These are phyloP conservation scores for Coemansia sp. DNA, from an alignment of 192 early-diverging fungal genomes.

Conservation along the genomic window DNA sequence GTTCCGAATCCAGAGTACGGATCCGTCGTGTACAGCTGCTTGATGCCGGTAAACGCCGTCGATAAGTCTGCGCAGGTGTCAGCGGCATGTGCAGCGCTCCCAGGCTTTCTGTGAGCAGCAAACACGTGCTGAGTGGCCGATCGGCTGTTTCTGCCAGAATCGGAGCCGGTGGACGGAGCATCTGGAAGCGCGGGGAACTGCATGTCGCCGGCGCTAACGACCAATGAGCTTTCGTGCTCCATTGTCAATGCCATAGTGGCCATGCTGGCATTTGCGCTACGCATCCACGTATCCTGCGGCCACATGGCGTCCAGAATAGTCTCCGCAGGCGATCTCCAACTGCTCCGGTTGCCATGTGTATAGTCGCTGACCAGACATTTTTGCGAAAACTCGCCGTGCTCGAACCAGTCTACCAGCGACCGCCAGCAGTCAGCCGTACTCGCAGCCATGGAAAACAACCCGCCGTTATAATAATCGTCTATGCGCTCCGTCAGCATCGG, in stretches of 20 bases:
- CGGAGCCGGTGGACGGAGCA: neutral
- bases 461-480: constrained; percentile 72
- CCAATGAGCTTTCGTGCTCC: neutral
- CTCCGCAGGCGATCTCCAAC: constrained; percentile 4
- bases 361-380: constrained; percentile 31
- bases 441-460: constrained; percentile 48
- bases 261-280: neutral
- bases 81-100: neutral
- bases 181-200: neutral
- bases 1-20: constrained; percentile 70
- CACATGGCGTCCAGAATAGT: constrained; percentile 10
- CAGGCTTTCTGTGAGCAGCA: neutral
- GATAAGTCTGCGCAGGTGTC: constrained; percentile 27
- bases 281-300: constrained; percentile 9
- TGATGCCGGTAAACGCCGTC: constrained; percentile 47
- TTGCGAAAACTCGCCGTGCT: constrained; percentile 33
- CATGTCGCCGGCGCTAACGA: neutral
- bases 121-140: constrained; percentile 21
- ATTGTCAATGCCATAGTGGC: neutral
- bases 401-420: constrained; percentile 35
- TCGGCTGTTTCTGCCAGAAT: neutral
- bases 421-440: constrained; percentile 40
- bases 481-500: constrained; percentile 77
- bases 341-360: neutral
- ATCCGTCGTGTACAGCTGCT: constrained; percentile 47